Percentiles rank a stretch among this genome's conserved stretches.
These are phyloP conservation scores for Trypanosoma congolense DNA, from an alignment of 208 protist genomes.

Conservation along the genomic window DNA sequence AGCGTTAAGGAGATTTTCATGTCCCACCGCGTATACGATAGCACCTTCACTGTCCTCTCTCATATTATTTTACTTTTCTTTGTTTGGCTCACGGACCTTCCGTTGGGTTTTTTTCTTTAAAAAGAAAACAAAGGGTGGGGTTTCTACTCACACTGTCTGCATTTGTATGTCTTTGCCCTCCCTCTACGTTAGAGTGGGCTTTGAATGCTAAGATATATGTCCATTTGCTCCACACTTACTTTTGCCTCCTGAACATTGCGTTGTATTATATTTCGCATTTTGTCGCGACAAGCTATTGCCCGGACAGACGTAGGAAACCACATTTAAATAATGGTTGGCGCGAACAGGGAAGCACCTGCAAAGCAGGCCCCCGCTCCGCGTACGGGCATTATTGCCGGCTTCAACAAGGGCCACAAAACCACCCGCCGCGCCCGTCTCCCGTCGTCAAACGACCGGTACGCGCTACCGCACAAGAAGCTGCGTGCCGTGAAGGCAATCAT, in stretches of 20 bases:
- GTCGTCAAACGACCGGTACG: conserved; percentile 76
- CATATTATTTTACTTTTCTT: too few species aligned
- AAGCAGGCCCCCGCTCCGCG: conserved; percentile 44
- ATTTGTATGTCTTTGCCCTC: neutral
- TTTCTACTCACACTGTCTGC: neutral
- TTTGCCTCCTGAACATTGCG: neutral
- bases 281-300: too few species aligned
- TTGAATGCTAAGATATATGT: too few species aligned
- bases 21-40: too few species aligned
- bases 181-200: neutral
- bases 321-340: too few species aligned
- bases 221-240: too few species aligned
- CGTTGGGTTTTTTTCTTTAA: neutral
- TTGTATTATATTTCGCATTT: too few species aligned
- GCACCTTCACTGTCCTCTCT: too few species aligned
- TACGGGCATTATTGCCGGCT: conserved; percentile 89
- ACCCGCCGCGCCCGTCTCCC: conserved; percentile 80
- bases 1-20: conserved; percentile 65
- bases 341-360: conserved; percentile 1
- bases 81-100: too few species aligned
- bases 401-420: conserved; percentile 90
- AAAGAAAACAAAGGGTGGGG: neutral
- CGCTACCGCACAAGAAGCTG: conserved; percentile 84
- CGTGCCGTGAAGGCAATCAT: conserved; percentile 90
- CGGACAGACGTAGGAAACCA: too few species aligned